A percentile compares a stretch with the other conserved stretches of the same genome.
phyloP scores from a whole-genome alignment of 305 asterid species.

The Fraxinus nigra region DNA sequence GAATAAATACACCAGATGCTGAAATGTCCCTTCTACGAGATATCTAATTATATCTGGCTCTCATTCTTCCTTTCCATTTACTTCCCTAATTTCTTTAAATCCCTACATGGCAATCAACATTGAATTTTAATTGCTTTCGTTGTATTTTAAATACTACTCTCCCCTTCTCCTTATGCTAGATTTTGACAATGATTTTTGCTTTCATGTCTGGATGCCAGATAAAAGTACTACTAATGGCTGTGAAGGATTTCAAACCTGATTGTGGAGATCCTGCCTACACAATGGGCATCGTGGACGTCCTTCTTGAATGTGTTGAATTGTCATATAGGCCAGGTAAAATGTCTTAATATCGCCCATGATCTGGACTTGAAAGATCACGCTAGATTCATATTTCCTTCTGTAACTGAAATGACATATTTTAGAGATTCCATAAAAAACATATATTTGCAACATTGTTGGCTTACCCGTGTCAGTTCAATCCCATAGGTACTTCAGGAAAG shows the following conservation, averaged over 20 bases:
- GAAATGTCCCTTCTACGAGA: neutral
- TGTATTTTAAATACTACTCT: neutral
- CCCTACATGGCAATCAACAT: neutral
- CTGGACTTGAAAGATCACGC: slow-evolving; percentile 19
- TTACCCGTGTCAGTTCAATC: neutral
- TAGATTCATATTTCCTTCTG: slow-evolving; percentile 10
- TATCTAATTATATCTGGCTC: neutral
- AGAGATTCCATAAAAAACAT: slow-evolving; percentile 9
- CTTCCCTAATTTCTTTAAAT: neutral
- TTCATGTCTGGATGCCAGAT: slow-evolving; percentile 51
- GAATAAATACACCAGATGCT: neutral
- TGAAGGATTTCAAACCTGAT: slow-evolving; percentile 84
- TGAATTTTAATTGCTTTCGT: neutral
- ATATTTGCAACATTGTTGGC: slow-evolving; percentile 14
- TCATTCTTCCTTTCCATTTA: neutral
- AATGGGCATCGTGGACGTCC: slow-evolving; percentile 97
- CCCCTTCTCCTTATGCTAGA: neutral
- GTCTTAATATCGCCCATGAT: slow-evolving; percentile 20
- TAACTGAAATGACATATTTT: slow-evolving; percentile 12
- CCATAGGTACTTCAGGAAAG: neutral
- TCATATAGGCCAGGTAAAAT: slow-evolving; percentile 83
- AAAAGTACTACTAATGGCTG: slow-evolving; percentile 86
- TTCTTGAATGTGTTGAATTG: slow-evolving; percentile 89
- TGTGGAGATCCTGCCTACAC: slow-evolving; percentile 97
- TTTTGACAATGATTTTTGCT: neutral